A percentile compares a stretch with the other conserved stretches of the same genome.
phyloP scores from a whole-genome alignment of 2,329 filamentous ascomycete species.

The Pseudogymnoascus sp. region DNA sequence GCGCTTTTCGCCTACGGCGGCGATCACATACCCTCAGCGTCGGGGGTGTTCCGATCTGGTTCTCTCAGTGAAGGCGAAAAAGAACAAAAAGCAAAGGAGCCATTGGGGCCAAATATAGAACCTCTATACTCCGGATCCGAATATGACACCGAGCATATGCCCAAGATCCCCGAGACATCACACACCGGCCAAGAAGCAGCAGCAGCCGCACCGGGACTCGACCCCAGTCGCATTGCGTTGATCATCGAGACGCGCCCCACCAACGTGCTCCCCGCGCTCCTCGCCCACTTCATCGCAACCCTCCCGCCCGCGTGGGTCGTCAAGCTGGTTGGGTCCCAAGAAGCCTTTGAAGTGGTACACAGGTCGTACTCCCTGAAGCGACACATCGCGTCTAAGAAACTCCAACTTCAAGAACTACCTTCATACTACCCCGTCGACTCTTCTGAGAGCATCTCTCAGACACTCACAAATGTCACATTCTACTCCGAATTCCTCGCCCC shows the following conservation, averaged over 20 bases:
- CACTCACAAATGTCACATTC: conserved; percentile 20
- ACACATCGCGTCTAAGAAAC: conserved; percentile 19
- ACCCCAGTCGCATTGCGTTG: conserved; percentile 11
- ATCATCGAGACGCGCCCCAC: conserved; percentile 15
- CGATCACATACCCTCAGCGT: neutral
- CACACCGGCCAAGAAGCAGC: neutral
- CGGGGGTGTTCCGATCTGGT: neutral
- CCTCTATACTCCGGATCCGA: conserved; percentile 7
- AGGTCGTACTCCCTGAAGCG: conserved; percentile 16
- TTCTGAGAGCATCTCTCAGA: conserved; percentile 18
- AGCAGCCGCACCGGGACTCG: neutral
- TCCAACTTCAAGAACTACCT: conserved; percentile 11
- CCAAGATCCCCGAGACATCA: neutral
- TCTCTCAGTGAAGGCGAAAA: neutral
- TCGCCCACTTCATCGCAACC: conserved; percentile 12
- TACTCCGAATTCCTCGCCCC: conserved; percentile 15
- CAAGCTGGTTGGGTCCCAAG: conserved; percentile 13
- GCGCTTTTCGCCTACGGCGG: neutral
- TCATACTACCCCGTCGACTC: conserved; percentile 11
- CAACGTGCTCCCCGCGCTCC: conserved; percentile 12
- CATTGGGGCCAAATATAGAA: neutral
- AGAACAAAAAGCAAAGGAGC: neutral
- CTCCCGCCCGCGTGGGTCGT: conserved; percentile 14
- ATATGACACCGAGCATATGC: conserved; percentile 6
- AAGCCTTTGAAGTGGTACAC: conserved; percentile 15